Evolutionary conservation across 345 rosid genomes (phyloP), one percentile per base, ranked within the genome.

Genomic region (Microthlaspi erraticum): DNA sequence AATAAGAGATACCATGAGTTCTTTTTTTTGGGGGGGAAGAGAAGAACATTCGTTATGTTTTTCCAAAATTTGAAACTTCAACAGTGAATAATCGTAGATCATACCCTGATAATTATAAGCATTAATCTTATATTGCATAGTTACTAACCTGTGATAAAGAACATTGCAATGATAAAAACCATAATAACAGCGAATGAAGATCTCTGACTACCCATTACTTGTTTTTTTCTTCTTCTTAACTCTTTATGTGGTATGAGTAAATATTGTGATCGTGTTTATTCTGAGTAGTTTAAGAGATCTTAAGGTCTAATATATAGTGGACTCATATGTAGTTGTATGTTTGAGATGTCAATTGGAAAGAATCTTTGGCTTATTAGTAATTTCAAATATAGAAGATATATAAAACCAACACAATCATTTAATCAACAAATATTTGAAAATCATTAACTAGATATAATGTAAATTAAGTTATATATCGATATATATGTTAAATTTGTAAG

Each of bases 61-160:
- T 61, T 16, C 39, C 10, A 17, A 62, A 16, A 10, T 17, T 45
- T 32, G 8, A 32, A 41, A 60, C 12, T 16, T 7, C 4, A 17
- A 16, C 17, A 17, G 10, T 16, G 34, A 36, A 19, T 64, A 34
- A 64, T 3, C 13, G n/a, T 48, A 18, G 13, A 20, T 34, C 29
- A 19, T 34, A 8, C 20, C 46, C 0, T 65, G 8, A 23, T 38
- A 50, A 50, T 26, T 6, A 34, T 38, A 26, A 14, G 18, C 63
- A 42, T 43, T 41, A 29, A 5, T 53, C 2, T 31, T 31, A 12
- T 39, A 38, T 29, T 53, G 7, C 13, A 16, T 4, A 31, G n/a
- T 31, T 9, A 54, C 62, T 43, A 0, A 67, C 72, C 44, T 67
- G 63, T 43, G 53, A 32, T 67, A 1, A 43, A 29, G 31, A 53